A percentile compares a stretch with the other conserved stretches of the same genome.
Conservation (phyloP, 108 stramenopile species). For the Schizochytrium sp. region DNA sequence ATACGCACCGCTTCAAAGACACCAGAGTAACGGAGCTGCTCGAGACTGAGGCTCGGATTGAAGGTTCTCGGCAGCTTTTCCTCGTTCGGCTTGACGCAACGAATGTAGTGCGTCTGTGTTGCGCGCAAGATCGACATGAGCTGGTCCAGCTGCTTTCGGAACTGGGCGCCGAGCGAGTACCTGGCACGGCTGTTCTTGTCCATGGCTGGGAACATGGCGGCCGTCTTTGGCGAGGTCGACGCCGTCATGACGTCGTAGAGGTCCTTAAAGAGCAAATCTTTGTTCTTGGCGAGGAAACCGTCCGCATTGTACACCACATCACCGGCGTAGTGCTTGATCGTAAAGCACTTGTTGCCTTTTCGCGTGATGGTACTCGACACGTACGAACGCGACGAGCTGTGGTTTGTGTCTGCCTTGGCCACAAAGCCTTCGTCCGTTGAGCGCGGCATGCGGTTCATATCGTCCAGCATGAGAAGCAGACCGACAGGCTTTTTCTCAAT, state of each 20-base stretch:
- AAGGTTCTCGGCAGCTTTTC: constrained; percentile 33
- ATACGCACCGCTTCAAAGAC: constrained; percentile 38
- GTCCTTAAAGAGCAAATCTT: constrained; percentile 77
- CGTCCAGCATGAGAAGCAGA: constrained; percentile 60
- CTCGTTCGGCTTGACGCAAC: constrained; percentile 55
- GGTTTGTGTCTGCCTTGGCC: background rate
- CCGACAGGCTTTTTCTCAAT: constrained; percentile 48
- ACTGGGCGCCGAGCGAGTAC: constrained; percentile 42
- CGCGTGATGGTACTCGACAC: background rate
- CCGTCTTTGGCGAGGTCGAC: background rate
- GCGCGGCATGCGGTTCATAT: constrained; percentile 15
- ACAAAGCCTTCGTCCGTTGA: background rate
- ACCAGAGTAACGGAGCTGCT: constrained; percentile 36
- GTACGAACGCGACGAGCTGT: background rate
- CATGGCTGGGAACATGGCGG: constrained; percentile 14
- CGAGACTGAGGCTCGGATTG: constrained; percentile 19
- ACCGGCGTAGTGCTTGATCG: constrained; percentile 73
- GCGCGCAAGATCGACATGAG: constrained; percentile 37
- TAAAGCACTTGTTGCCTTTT: constrained; percentile 32
- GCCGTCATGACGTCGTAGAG: constrained; percentile 35
- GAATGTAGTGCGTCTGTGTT: constrained; percentile 51
- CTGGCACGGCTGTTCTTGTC: background rate
- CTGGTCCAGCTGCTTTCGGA: constrained; percentile 41
- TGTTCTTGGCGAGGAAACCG: constrained; percentile 79
- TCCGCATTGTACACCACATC: constrained; percentile 70